phyloP scores from a whole-genome alignment of 202 grass and related monocot species.

The Panicum hallii region DNA sequence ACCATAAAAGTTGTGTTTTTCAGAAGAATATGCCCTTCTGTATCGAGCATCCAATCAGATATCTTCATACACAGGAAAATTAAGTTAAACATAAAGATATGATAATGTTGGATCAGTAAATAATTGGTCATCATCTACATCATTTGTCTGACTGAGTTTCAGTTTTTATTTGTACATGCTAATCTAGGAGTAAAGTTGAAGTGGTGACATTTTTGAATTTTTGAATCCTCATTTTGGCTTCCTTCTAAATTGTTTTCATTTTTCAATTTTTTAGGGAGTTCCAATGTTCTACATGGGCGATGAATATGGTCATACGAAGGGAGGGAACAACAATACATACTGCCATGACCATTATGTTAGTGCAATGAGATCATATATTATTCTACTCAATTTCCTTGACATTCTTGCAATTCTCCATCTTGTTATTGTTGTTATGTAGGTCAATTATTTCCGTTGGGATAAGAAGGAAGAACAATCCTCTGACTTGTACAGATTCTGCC shows the following conservation, averaged over 20 bases:
- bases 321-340: constrained; percentile 98
- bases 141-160: background rate
- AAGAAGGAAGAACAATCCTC: constrained; percentile 69
- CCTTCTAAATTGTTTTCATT: constrained; percentile 28
- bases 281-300: constrained; percentile 98
- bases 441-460: constrained; percentile 98
- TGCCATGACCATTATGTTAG: constrained; percentile 91
- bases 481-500: constrained; percentile 73
- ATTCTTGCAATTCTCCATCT: background rate
- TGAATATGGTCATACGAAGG: constrained; percentile 98
- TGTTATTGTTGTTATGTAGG: constrained; percentile 42
- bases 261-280: constrained; percentile 68
- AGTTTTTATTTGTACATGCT: background rate
- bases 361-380: background rate
- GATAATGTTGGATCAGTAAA: background rate
- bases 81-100: background rate
- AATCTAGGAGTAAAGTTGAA: background rate
- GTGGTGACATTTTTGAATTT: background rate
- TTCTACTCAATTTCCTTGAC: background rate
- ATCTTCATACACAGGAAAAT: background rate
- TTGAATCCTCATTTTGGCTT: background rate
- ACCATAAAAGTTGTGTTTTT: background rate
- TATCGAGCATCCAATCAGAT: background rate
- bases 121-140: background rate
- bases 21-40: background rate